phyloP scores from a whole-genome alignment of 331 rosid species.

The Malus hybrid region DNA sequence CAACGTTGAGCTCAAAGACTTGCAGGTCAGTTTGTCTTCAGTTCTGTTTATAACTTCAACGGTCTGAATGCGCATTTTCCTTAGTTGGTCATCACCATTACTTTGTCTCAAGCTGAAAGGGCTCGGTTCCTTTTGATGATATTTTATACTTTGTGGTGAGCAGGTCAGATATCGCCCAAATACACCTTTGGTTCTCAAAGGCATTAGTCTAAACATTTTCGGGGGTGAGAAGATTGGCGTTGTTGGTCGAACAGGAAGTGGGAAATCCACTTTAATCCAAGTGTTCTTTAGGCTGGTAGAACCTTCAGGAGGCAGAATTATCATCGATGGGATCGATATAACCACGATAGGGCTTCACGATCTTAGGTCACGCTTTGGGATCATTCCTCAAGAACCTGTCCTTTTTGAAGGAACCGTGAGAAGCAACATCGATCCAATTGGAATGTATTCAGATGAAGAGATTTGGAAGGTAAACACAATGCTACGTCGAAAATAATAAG shows the following conservation, averaged over 20 bases:
- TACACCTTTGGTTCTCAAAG: constrained; percentile 88
- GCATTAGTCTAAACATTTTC: constrained; percentile 58
- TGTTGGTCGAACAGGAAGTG: constrained; percentile 91
- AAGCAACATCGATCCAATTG: constrained; percentile 74
- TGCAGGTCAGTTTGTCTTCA: constrained; percentile 43
- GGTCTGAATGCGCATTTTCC: not conserved
- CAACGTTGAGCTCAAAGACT: constrained; percentile 59
- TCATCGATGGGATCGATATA: constrained; percentile 71
- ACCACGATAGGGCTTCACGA: constrained; percentile 70
- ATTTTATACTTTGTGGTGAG: constrained; percentile 18
- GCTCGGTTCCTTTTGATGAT: not conserved
- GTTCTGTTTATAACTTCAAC: not conserved
- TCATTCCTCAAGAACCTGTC: constrained; percentile 94
- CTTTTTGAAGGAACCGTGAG: constrained; percentile 90
- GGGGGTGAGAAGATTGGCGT: constrained; percentile 89
- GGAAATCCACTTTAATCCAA: constrained; percentile 85
- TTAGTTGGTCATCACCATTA: not conserved
- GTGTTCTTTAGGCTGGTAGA: constrained; percentile 91
- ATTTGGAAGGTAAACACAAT: constrained; percentile 63
- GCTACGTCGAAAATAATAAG: not conserved
- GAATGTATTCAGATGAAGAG: constrained; percentile 62
- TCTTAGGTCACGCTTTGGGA: constrained; percentile 81
- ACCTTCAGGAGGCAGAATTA: constrained; percentile 71
- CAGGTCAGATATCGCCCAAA: constrained; percentile 80
- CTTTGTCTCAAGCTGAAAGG: not conserved